Conservation (phyloP, 2,329 filamentous ascomycete species). For the Didymella exigua region DNA sequence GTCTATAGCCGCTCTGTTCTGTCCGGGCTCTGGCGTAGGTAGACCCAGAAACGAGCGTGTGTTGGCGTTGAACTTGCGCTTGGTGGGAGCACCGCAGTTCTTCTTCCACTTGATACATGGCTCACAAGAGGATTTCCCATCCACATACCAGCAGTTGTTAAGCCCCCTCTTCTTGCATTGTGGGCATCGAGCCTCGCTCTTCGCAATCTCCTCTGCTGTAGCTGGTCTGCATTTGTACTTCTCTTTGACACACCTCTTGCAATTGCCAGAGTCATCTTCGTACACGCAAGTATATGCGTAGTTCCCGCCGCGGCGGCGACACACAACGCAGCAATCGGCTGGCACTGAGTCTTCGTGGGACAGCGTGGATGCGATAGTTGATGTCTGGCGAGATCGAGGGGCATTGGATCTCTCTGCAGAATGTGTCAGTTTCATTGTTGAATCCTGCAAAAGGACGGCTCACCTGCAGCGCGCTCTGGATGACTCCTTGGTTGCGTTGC, state of each 20-base stretch:
- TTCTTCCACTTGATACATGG: conserved; percentile 13
- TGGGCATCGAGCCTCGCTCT: conserved; percentile 21
- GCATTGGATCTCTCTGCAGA: background rate
- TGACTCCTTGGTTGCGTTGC: background rate
- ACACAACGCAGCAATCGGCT: conserved; percentile 18
- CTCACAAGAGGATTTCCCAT: conserved; percentile 14
- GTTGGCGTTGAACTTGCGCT: background rate
- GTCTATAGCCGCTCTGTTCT: background rate
- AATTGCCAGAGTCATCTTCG: conserved; percentile 11
- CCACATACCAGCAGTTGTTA: conserved; percentile 13
- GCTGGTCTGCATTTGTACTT: conserved; percentile 15
- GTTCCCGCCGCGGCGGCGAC: conserved; percentile 23
- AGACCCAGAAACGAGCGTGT: background rate
- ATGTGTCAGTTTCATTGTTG: background rate
- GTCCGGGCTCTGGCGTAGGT: background rate
- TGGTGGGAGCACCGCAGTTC: conserved; percentile 2
- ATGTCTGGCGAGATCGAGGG: background rate
- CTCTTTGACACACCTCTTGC: conserved; percentile 15
- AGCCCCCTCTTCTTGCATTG: conserved; percentile 23
- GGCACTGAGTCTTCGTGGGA: conserved; percentile 12
- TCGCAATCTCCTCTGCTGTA: conserved; percentile 15
- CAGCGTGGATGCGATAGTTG: background rate
- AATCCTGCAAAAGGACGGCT: background rate
- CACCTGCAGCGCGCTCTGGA: background rate
- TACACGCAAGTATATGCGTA: conserved; percentile 22